Evolutionary conservation across 306 rosid genomes (phyloP).

Genomic region (Mucuna pruriens): DNA sequence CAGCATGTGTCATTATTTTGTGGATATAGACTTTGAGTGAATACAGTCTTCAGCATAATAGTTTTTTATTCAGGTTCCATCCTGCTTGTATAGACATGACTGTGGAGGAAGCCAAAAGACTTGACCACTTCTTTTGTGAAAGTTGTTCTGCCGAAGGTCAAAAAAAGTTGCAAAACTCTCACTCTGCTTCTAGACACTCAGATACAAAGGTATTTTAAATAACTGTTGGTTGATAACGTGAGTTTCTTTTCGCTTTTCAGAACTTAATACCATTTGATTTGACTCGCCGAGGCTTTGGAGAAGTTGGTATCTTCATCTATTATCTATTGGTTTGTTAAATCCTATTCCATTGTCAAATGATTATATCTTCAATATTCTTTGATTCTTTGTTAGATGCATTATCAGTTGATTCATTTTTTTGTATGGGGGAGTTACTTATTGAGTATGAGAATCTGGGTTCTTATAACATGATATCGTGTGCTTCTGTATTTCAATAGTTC

Average conservation of each 20-base stretch:
- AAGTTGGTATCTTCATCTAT: constrained; percentile 19
- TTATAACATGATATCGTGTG: background rate
- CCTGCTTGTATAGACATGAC: constrained; percentile 99
- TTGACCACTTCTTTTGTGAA: constrained; percentile 94
- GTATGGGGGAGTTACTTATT: background rate
- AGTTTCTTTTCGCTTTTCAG: constrained; percentile 22
- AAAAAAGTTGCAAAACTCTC: constrained; percentile 84
- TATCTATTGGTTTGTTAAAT: constrained; percentile 22
- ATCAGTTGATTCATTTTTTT: background rate
- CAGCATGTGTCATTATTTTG: constrained; percentile 3
- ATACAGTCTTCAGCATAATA: constrained; percentile 50
- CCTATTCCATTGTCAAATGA: constrained; percentile 9
- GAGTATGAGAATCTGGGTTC: constrained; percentile 10
- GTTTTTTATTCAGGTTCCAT: constrained; percentile 91
- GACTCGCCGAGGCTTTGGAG: constrained; percentile 23
- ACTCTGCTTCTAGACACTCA: constrained; percentile 62
- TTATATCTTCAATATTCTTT: constrained; percentile 5
- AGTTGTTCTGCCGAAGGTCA: constrained; percentile 88
- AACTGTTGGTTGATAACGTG: background rate
- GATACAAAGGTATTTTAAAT: constrained; percentile 79
- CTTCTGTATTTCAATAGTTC: background rate
- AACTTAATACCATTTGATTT: constrained; percentile 29
- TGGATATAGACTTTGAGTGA: constrained; percentile 28
- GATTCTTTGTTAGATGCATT: background rate
- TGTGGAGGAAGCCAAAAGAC: constrained; percentile 87